A percentile compares a stretch with the other conserved stretches of the same genome.
These are phyloP conservation scores for Teunomyces barrocoloradensis DNA, from an alignment of 805 yeast genomes.

Conservation along the genomic window DNA sequence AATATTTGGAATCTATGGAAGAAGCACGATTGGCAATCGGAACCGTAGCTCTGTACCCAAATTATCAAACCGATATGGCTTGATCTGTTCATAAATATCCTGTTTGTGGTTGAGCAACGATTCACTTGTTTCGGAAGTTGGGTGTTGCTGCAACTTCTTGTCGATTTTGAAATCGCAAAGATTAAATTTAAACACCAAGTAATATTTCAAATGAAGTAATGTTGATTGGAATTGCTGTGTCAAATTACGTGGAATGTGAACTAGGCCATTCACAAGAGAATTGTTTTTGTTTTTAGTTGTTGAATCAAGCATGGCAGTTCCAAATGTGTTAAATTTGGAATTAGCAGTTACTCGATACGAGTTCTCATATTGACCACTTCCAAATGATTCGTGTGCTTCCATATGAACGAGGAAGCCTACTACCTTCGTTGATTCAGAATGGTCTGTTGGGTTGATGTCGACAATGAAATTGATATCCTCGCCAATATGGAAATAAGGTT, in stretches of 20 bases:
- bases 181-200: constrained; percentile 35
- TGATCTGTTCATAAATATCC: constrained; percentile 6
- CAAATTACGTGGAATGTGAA: constrained; percentile 30
- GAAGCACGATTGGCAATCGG: constrained; percentile 20
- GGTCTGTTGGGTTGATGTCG: constrained; percentile 21
- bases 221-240: constrained; percentile 36
- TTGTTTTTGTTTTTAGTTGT: constrained; percentile 3
- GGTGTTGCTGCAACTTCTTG: not conserved
- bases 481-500: constrained; percentile 37
- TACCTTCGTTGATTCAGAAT: constrained; percentile 19
- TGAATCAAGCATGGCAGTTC: constrained; percentile 21
- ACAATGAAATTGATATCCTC: constrained; percentile 35
- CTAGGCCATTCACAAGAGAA: constrained; percentile 21
- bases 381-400: constrained; percentile 40
- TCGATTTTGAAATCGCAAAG: constrained; percentile 21
- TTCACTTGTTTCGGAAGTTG: not conserved
- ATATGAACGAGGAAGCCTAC: constrained; percentile 33
- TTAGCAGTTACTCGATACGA: constrained; percentile 35
- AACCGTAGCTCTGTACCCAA: constrained; percentile 29
- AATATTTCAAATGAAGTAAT: constrained; percentile 37
- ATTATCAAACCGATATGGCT: constrained; percentile 20
- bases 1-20: not conserved
- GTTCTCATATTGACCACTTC: constrained; percentile 17
- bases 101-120: constrained; percentile 4
- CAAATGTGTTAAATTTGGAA: constrained; percentile 31